Evolutionary conservation across 2,329 filamentous ascomycete species (phyloP).

Genomic region (Cercospora brassicicola): DNA sequence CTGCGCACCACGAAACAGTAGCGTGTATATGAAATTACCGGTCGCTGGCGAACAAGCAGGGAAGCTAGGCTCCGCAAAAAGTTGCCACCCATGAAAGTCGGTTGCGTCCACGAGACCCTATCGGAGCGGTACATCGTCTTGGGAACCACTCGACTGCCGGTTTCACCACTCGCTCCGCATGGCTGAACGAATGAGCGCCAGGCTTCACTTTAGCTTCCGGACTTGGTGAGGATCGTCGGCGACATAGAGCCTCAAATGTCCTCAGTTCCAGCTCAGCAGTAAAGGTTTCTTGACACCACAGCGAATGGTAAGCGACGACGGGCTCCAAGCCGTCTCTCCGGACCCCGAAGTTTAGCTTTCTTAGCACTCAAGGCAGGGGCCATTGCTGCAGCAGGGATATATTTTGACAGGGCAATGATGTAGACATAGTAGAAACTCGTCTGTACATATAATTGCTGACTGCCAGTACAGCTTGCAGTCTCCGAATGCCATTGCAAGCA

Average conservation of each 20-base stretch:
- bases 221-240: conserved; percentile 4
- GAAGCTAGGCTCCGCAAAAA: not conserved
- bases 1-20: not conserved
- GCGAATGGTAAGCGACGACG: not conserved
- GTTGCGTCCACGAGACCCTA: not conserved
- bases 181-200: not conserved
- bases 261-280: not conserved
- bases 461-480: not conserved
- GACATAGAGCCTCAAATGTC: not conserved
- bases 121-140: not conserved
- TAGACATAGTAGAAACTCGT: not conserved
- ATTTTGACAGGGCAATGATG: not conserved
- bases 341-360: conserved; percentile 4
- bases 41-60: not conserved
- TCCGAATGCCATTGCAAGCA: not conserved
- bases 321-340: not conserved
- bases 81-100: not conserved
- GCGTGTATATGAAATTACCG: not conserved
- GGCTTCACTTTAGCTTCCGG: not conserved
- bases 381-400: not conserved
- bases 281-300: not conserved
- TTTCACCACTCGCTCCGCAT: not conserved
- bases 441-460: conserved; percentile 3
- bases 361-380: not conserved
- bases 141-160: not conserved